A percentile compares a stretch with the other conserved stretches of the same genome.
phyloP scores from a whole-genome alignment of 2,329 filamentous ascomycete species.

The Tolypocladium tropicale region DNA sequence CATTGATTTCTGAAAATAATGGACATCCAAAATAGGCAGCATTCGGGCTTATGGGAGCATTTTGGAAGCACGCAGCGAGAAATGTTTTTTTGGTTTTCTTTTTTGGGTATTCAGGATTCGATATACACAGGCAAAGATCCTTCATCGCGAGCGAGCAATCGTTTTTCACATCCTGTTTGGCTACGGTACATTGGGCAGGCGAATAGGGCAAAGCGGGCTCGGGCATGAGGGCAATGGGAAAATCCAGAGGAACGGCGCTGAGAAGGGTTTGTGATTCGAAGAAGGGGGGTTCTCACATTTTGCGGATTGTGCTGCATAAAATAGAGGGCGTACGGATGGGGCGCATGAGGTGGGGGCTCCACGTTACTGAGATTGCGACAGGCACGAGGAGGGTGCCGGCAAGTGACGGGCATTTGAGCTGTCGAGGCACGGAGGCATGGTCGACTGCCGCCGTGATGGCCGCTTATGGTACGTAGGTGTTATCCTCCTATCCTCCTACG shows the following conservation, averaged over 20 bases:
- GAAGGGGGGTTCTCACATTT: background rate
- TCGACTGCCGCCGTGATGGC: too few species aligned
- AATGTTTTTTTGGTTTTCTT: background rate
- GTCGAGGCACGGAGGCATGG: too few species aligned
- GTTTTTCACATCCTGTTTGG: background rate
- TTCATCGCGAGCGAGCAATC: background rate
- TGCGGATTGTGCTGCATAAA: background rate
- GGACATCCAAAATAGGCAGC: background rate
- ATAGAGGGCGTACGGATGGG: conserved; percentile 2
- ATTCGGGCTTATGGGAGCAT: background rate
- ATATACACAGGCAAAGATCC: background rate
- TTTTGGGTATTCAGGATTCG: background rate
- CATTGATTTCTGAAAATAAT: background rate
- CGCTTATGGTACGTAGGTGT: too few species aligned
- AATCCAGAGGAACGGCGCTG: background rate
- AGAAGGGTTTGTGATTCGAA: background rate
- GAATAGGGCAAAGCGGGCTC: background rate
- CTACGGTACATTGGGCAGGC: background rate
- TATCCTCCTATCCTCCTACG: background rate
- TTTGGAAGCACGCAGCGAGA: background rate
- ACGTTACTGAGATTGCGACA: background rate
- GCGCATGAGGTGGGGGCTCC: background rate
- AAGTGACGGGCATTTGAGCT: too few species aligned
- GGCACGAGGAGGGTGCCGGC: background rate
- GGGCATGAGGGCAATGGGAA: background rate